Conservation (phyloP, 2,329 filamentous ascomycete genomes). For the Cordyceps militaris region DNA sequence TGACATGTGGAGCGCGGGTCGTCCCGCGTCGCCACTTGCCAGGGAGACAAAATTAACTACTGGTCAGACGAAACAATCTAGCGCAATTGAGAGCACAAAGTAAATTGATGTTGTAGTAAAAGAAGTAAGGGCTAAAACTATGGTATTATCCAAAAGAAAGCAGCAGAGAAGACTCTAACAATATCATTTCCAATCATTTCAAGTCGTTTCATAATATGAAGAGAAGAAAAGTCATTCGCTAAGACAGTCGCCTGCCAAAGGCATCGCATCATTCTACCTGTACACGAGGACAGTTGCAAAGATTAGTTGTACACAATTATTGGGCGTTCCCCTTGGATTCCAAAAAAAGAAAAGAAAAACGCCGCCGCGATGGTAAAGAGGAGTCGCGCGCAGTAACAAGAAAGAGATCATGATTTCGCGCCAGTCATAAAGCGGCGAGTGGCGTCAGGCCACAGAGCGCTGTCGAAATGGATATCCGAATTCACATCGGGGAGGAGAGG, state of each 20-base stretch:
- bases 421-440: constrained; percentile 7
- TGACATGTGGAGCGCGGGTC: no score
- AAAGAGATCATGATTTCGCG: not conserved
- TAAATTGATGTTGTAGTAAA: not conserved
- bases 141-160: not conserved
- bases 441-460: constrained; percentile 5
- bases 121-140: not conserved
- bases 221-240: not conserved
- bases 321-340: not conserved
- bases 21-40: no score
- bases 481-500: not conserved
- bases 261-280: constrained; percentile 6
- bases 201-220: not conserved
- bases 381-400: not conserved
- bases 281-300: not conserved
- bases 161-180: not conserved
- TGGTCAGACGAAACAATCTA: no score
- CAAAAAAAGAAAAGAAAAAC: not conserved
- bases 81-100: not conserved
- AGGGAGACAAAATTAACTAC: no score
- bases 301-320: constrained; percentile 5
- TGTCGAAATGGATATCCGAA: constrained; percentile 6
- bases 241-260: not conserved
- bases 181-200: not conserved
- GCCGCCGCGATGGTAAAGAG: not conserved